Base-by-base conservation (phyloP, 495 filamentous ascomycete genomes). In the Penicillium flavigenum region DNA sequence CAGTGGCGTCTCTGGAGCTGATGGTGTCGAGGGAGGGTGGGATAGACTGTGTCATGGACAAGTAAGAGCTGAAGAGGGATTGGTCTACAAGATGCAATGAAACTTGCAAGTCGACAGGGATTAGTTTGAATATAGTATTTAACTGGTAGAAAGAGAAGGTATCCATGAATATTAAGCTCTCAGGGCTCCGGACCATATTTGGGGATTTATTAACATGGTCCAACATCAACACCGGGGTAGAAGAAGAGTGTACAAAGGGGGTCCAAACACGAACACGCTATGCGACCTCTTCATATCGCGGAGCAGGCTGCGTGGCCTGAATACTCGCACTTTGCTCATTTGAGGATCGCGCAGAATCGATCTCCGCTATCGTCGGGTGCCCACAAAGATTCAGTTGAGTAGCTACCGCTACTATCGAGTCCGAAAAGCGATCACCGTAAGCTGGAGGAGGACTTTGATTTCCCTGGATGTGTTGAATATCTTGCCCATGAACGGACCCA, bases 21-120 rank as follows among this genome's bases (percentile, higher is more conserved):
- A 66, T 27, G 72, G 69, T 0, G 55, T 81, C 27, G 60, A 68
- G 24, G 63, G 68, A 17, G 80, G 76, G 0, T 83, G 81, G 80
- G 71, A 78, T 29, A 59, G 50, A 43, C 60, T 81, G 9, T 71
- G 65, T 10, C 62, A 54, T 29, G 76, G 79, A 7, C 62, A 77
- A 51, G 71, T 76, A 7, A 45, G 59, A 8, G 58, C 76, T 7
- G 72, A 76, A 47, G 73, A 79, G 54, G 76, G 74, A 20, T 61
- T 79, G 27, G 71, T 80, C 2, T 82, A 75, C 32, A 50, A 50
- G 29, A 38, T 50, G 32, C 47, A 50, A 22, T 49, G 9, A 49
- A 10, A 5, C 17, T 50, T 36, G 32, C 7, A 5, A 3, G 16
- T 34, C 9, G 16, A 39, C 36, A 7, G n/a, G 16, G n/a, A 36